Conservation (phyloP, 768 basidiomycete species). For the Daedalea quercina region DNA sequence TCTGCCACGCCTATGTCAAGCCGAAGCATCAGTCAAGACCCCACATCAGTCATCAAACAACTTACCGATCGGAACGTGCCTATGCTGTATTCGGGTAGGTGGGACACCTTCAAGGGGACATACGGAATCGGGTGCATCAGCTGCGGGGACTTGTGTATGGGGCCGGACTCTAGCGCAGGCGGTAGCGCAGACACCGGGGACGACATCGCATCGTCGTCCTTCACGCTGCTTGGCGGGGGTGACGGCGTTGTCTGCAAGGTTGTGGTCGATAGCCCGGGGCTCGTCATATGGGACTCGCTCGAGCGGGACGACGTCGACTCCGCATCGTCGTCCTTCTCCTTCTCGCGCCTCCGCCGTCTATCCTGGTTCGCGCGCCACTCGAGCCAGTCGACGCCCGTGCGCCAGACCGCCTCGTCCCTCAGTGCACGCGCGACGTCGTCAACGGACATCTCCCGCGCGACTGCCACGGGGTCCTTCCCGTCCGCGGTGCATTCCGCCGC, state of each 20-base stretch:
- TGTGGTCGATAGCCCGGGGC: conserved; percentile 67
- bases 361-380: conserved; percentile 35
- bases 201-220: conserved; percentile 23
- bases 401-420: conserved; percentile 60
- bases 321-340: conserved; percentile 38
- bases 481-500: conserved; percentile 56
- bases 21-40: conserved; percentile 3
- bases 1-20: conserved; percentile 55
- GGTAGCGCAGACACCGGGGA: conserved; percentile 18
- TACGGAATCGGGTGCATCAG: conserved; percentile 64
- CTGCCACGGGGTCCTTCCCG: conserved; percentile 44
- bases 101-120: conserved; percentile 48
- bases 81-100: conserved; percentile 50
- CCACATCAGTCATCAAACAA: conserved; percentile 10
- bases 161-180: conserved; percentile 39
- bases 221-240: conserved; percentile 48
- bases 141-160: conserved; percentile 53
- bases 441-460: conserved; percentile 45
- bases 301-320: conserved; percentile 43
- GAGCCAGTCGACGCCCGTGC: conserved; percentile 67
- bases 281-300: conserved; percentile 53
- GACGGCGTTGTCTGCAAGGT: conserved; percentile 77
- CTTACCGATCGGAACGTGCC: conserved; percentile 54
- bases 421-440: conserved; percentile 57
- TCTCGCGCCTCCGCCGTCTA: conserved; percentile 19